phyloP scores from a whole-genome alignment of 768 basidiomycete genomes.

The Vararia minispora region DNA sequence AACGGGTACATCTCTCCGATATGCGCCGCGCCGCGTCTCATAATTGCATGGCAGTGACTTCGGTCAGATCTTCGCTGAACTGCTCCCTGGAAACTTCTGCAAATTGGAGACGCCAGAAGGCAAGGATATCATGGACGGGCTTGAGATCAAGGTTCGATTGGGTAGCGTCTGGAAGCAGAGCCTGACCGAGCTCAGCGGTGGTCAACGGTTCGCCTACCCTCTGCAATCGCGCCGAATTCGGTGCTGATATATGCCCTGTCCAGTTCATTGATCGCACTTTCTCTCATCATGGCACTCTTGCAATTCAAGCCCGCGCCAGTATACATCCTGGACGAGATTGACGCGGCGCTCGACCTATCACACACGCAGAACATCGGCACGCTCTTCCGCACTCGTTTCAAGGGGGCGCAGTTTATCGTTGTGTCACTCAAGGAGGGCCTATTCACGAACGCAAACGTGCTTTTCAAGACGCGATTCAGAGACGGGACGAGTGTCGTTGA shows the following conservation, averaged over 20 bases:
- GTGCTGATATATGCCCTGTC: background rate
- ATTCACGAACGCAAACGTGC: slow-evolving; percentile 94
- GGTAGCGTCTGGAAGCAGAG: slow-evolving; percentile 97
- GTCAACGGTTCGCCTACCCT: slow-evolving; percentile 58
- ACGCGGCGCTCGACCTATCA: slow-evolving; percentile 91
- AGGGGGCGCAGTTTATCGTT: slow-evolving; percentile 96
- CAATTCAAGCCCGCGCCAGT: slow-evolving; percentile 98
- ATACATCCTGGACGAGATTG: slow-evolving; percentile 99
- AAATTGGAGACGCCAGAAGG: slow-evolving; percentile 91
- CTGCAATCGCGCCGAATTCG: background rate
- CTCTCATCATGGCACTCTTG: slow-evolving; percentile 96
- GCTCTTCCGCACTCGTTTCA: slow-evolving; percentile 95
- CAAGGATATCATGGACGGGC: slow-evolving; percentile 85
- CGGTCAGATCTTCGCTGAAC: slow-evolving; percentile 89
- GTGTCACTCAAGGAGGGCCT: slow-evolving; percentile 94
- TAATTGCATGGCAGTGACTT: slow-evolving; percentile 60
- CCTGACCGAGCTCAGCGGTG: slow-evolving; percentile 93
- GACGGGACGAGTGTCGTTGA: slow-evolving; percentile 92
- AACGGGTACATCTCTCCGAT: slow-evolving; percentile 52
- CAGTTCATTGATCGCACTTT: slow-evolving; percentile 94
- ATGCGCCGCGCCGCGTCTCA: background rate
- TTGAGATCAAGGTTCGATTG: slow-evolving; percentile 94
- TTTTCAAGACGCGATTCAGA: slow-evolving; percentile 87
- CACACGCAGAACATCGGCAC: slow-evolving; percentile 97
- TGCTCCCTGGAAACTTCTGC: slow-evolving; percentile 92